These are phyloP conservation scores for Camellia sinensis DNA, from an alignment of 148 eudicot genomes.

Conservation along the genomic window DNA sequence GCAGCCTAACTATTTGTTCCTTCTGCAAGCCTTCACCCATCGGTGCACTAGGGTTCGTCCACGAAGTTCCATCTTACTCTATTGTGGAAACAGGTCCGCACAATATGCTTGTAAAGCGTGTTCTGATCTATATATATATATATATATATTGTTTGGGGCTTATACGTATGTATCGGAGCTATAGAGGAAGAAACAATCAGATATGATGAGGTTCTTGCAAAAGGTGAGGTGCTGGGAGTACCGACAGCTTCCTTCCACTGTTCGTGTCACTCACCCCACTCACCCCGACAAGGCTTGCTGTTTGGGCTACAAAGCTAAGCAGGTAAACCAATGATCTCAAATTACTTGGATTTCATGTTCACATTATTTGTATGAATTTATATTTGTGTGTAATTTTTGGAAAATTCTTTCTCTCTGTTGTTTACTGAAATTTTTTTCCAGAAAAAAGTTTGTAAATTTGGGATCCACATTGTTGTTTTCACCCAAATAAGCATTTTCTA, in stretches of 20 bases:
- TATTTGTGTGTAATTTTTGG: background rate
- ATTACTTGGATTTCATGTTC: background rate
- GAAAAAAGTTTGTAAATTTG: too few relatives aligned
- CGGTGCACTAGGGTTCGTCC: too few relatives aligned
- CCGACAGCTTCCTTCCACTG: conserved; percentile 48
- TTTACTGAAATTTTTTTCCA: too few relatives aligned
- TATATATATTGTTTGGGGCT: conserved; percentile 23
- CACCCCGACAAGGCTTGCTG: conserved; percentile 59
- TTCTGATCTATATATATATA: background rate
- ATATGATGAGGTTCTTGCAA: conserved; percentile 44
- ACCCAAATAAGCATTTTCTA: too few relatives aligned
- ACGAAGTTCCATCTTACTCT: too few relatives aligned
- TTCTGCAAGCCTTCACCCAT: too few relatives aligned
- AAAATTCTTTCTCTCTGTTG: too few relatives aligned
- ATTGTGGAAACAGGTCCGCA: too few relatives aligned
- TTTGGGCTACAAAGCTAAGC: conserved; percentile 57
- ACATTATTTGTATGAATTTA: too few relatives aligned
- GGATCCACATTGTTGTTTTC: too few relatives aligned
- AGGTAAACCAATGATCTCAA: conserved; percentile 20
- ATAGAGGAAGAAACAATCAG: conserved; percentile 62
- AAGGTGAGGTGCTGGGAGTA: conserved; percentile 53
- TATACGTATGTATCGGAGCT: conserved; percentile 48
- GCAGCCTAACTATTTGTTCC: too few relatives aligned
- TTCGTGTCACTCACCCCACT: conserved; percentile 46
- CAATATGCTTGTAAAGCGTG: background rate